Conservation (phyloP, 2,329 filamentous ascomycete genomes). For the Monascus ruber region DNA sequence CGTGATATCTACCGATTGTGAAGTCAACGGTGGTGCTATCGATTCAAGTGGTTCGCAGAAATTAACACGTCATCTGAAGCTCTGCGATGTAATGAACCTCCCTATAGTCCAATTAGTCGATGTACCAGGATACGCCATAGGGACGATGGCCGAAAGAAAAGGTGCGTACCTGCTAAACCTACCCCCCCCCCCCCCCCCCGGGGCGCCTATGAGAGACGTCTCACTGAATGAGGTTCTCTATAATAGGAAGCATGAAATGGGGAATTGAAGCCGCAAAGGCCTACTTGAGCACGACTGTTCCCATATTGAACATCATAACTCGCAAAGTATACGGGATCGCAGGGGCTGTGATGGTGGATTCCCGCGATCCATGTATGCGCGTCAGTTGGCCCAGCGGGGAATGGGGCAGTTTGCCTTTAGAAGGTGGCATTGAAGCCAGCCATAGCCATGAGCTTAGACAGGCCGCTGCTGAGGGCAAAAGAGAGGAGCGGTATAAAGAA, state of each 20-base stretch:
- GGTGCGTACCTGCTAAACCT: conserved; percentile 24
- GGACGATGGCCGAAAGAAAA: not conserved
- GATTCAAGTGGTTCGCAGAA: conserved; percentile 53
- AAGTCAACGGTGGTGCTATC: conserved; percentile 50
- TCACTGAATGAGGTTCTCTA: conserved; percentile 51
- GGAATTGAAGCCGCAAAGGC: conserved; percentile 50
- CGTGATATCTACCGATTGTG: conserved; percentile 49
- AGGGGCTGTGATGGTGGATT: conserved; percentile 53
- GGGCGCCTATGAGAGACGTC: conserved; percentile 4
- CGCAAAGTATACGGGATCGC: conserved; percentile 53
- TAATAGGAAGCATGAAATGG: conserved; percentile 54
- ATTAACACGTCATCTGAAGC: conserved; percentile 48
- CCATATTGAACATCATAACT: conserved; percentile 53
- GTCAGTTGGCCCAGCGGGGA: conserved; percentile 54
- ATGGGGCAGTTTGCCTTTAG: conserved; percentile 52
- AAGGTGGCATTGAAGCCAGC: conserved; percentile 54
- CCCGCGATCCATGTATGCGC: conserved; percentile 48
- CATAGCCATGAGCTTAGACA: conserved; percentile 50
- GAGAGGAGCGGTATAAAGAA: conserved; percentile 43
- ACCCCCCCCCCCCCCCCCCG: not conserved
- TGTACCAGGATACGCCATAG: conserved; percentile 16
- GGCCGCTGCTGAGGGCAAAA: conserved; percentile 40
- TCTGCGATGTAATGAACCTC: conserved; percentile 55
- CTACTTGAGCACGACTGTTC: conserved; percentile 52
- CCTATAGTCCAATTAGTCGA: conserved; percentile 54